phyloP scores from a whole-genome alignment of 331 rosid genomes.

The Acacia concinna region DNA sequence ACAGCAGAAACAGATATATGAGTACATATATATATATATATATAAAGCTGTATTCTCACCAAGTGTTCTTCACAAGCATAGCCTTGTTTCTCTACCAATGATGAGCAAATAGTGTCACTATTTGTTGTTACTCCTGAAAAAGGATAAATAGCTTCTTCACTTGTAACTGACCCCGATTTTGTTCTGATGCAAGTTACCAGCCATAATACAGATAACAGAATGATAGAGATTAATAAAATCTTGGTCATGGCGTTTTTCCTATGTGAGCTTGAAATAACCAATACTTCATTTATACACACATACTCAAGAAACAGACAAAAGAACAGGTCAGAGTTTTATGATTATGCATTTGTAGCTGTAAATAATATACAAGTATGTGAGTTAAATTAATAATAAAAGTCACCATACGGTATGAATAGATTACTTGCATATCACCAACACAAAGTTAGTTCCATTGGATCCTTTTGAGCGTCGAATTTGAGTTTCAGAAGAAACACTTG shows the following conservation, averaged over 20 bases:
- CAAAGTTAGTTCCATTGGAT: no score
- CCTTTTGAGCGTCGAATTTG: no score
- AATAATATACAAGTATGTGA: not conserved
- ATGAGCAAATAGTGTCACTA: conserved; percentile 32
- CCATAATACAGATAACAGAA: not conserved
- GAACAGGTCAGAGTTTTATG: conserved; percentile 28
- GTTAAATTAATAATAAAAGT: not conserved
- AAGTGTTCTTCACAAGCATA: conserved; percentile 81
- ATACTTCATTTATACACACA: conserved; percentile 38
- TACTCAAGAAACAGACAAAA: conserved; percentile 37
- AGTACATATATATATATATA: no score
- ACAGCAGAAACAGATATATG: no score
- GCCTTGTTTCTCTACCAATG: conserved; percentile 59
- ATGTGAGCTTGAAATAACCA: conserved; percentile 26
- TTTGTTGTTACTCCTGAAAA: not conserved
- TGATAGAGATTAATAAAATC: not conserved
- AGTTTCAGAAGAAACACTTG: no score
- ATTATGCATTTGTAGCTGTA: conserved; percentile 31
- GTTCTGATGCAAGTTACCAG: not conserved
- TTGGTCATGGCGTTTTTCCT: conserved; percentile 37
- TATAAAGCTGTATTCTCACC: conserved; percentile 30
- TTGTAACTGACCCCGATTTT: not conserved
- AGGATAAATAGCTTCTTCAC: not conserved
- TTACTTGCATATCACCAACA: not conserved
- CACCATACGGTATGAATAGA: not conserved